Base-by-base conservation (phyloP, 495 filamentous ascomycete species). In the Chaetomium tenue region DNA sequence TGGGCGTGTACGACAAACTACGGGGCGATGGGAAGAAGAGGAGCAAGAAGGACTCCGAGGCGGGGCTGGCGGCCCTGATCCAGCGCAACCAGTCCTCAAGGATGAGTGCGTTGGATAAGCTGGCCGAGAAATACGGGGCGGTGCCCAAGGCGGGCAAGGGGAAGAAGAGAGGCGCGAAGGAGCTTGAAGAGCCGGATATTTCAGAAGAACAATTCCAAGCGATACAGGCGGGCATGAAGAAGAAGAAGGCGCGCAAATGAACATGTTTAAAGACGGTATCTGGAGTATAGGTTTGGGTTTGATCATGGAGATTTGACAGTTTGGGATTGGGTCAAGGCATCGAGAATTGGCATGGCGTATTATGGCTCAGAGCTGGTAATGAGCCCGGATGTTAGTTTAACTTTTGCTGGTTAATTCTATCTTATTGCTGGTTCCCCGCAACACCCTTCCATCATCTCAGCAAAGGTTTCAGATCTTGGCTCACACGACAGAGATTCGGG, bases 61-160 rank as follows among this genome's bases (percentile, higher is more conserved):
- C 75, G 7, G 70, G 63, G 9, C 64, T 82, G 56, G 74, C 76
- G 7, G 81, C 75, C 61, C 71, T 78, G 64, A 84, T 81, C 40
- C 68, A 68, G 66, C 58, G 70, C 18, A 78, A 76, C 12, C 78
- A 82, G 63, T 62, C 72, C 22, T 64, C 66, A 22, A 68, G 78
- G 47, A 68, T 60, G 37, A 75, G 69, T n/a, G 83, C 79, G 51
- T 88, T 96, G 71, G 88, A 88, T 51, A 71, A 80, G 53, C 67
- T 96, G 37, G 90, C 88, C 64, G 90, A 85, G 28, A 93, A 91
- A 77, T 95, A 94, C 71, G 84, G 80, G 9, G 76, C 78, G 20
- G 70, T 78, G 44, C 53, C 77, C 33, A 78, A 77, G 71, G 71
- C 70, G 25, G 59, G 64, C 6, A 78, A 78, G 68, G 79, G 83